Percentiles rank a stretch among this genome's conserved stretches.
These are phyloP conservation scores for Xerocomellus intermedius DNA, from an alignment of 768 basidiomycete species.

Conservation along the genomic window DNA sequence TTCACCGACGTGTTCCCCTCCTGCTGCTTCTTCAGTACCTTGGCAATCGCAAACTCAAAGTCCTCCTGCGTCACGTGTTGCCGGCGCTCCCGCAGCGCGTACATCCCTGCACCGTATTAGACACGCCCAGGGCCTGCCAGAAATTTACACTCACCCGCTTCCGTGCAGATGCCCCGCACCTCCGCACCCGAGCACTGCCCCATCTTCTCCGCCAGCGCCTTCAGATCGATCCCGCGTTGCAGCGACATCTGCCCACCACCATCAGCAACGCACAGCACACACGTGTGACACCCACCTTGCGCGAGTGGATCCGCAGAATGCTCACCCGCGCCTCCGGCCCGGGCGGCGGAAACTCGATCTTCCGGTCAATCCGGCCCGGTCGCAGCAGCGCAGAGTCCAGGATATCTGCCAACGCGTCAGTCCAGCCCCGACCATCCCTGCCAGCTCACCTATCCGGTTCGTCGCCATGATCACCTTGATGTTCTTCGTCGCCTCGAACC, in stretches of 20 bases:
- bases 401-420: constrained; percentile 59
- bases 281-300: constrained; percentile 56
- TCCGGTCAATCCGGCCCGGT: constrained; percentile 93
- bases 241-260: constrained; percentile 75
- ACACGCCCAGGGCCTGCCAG: too few species aligned
- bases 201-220: constrained; percentile 97
- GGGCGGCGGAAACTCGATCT: constrained; percentile 98
- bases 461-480: constrained; percentile 96
- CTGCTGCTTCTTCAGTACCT: constrained; percentile 96
- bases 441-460: constrained; percentile 77
- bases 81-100: constrained; percentile 89
- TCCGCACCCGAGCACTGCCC: constrained; percentile 98
- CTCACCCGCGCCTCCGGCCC: constrained; percentile 95
- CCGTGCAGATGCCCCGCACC: constrained; percentile 95
- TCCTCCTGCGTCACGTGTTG: constrained; percentile 99
- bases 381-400: constrained; percentile 90
- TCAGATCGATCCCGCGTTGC: constrained; percentile 96
- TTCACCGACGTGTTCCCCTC: constrained; percentile 92
- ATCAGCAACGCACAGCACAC: background rate
- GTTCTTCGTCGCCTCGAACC: constrained; percentile 81
- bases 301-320: constrained; percentile 95
- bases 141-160: constrained; percentile 62
- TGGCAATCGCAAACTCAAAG: constrained; percentile 97
- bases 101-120: constrained; percentile 66
- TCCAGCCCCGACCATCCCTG: background rate